These are phyloP conservation scores for Parietichytrium sp. DNA, from an alignment of 108 stramenopile species.

Conservation along the genomic window DNA sequence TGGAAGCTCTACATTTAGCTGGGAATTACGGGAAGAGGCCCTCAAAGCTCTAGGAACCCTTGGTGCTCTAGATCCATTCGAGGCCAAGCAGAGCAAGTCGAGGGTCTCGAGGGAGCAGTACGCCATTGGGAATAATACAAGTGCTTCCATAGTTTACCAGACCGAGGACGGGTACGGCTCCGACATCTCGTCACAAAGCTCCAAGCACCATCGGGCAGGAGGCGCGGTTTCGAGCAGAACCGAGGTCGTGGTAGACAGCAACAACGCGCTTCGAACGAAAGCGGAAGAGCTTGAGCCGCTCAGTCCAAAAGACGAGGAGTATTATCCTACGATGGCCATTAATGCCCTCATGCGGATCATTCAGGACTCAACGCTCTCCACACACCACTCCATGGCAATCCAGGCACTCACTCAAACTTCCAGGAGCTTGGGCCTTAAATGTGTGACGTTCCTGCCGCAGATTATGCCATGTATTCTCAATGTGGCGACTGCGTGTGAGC, in stretches of 20 bases:
- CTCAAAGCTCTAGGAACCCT: slow-evolving; percentile 85
- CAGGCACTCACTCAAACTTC: slow-evolving; percentile 90
- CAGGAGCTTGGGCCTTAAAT: slow-evolving; percentile 76
- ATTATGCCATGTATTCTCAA: slow-evolving; percentile 85
- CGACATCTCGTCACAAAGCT: slow-evolving; percentile 40
- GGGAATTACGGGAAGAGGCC: slow-evolving; percentile 84
- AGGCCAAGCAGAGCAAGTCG: slow-evolving; percentile 60
- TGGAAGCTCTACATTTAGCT: slow-evolving; percentile 71
- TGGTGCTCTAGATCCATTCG: slow-evolving; percentile 91
- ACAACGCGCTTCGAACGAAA: slow-evolving; percentile 23
- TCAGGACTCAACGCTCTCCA: slow-evolving; percentile 76
- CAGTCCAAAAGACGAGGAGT: slow-evolving; percentile 81
- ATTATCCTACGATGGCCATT: slow-evolving; percentile 87
- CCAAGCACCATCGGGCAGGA: slow-evolving; percentile 35
- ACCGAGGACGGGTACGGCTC: too few species aligned
- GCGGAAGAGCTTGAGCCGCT: slow-evolving; percentile 80
- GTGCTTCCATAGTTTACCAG: too few species aligned
- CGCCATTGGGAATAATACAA: background rate
- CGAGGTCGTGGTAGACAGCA: background rate
- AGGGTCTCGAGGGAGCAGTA: too few species aligned
- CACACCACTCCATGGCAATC: slow-evolving; percentile 86
- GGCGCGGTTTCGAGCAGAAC: background rate
- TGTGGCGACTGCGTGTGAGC: slow-evolving; percentile 52
- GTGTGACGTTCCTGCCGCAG: slow-evolving; percentile 76
- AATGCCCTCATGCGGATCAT: slow-evolving; percentile 82